phyloP scores from a whole-genome alignment of 768 basidiomycete species.

The Asterophora parasitica region DNA sequence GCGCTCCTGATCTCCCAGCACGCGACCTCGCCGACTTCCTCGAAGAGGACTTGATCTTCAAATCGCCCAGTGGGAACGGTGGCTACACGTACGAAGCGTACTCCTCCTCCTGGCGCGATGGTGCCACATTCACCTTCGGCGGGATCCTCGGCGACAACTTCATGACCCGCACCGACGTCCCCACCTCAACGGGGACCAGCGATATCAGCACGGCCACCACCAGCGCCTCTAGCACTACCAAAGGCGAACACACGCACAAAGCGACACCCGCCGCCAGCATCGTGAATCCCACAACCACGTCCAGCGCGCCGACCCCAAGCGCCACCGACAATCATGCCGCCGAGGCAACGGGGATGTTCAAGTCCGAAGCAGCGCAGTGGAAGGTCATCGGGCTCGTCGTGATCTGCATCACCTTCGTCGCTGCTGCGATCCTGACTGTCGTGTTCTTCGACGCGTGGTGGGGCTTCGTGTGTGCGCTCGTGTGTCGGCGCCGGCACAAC shows the following conservation, averaged over 20 bases:
- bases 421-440: slow-evolving; percentile 46
- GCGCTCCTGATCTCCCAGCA: neutral
- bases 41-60: slow-evolving; percentile 12
- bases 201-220: neutral
- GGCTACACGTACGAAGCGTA: slow-evolving; percentile 5
- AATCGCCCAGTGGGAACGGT: neutral
- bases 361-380: slow-evolving; percentile 51
- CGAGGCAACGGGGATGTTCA: slow-evolving; percentile 26
- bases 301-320: slow-evolving; percentile 4
- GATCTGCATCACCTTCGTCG: slow-evolving; percentile 57
- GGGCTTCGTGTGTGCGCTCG: slow-evolving; percentile 50
- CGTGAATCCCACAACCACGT: neutral
- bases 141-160: slow-evolving; percentile 7
- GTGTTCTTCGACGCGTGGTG: slow-evolving; percentile 73
- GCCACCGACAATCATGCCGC: neutral
- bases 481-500: slow-evolving; percentile 35
- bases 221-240: slow-evolving; percentile 3
- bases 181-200: slow-evolving; percentile 1
- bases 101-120: neutral
- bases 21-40: slow-evolving; percentile 12
- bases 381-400: slow-evolving; percentile 67
- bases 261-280: slow-evolving; percentile 1
- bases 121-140: slow-evolving; percentile 7
- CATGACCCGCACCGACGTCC: slow-evolving; percentile 3
- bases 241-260: neutral